These are phyloP conservation scores for Solanum hybrid DNA, from an alignment of 305 asterid species.

Conservation along the genomic window DNA sequence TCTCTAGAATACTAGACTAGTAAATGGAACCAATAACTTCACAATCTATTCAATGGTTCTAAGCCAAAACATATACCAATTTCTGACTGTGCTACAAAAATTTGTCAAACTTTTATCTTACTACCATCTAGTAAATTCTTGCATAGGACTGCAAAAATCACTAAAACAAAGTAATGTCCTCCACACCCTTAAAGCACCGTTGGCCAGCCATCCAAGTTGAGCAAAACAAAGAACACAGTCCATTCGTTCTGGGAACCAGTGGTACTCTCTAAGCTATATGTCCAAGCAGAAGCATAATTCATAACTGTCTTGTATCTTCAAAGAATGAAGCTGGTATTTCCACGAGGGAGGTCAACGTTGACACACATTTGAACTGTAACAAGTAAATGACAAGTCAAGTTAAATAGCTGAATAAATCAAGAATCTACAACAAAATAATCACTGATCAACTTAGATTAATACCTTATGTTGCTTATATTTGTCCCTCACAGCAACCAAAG, in stretches of 20 bases:
- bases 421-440: neutral
- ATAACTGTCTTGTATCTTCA: slow-evolving; percentile 18
- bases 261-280: neutral
- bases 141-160: neutral
- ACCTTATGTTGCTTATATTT: slow-evolving; percentile 73
- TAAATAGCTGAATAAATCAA: neutral
- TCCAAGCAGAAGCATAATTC: neutral
- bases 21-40: neutral
- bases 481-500: slow-evolving; percentile 48
- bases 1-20: neutral
- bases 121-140: neutral
- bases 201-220: neutral
- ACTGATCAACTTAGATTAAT: neutral
- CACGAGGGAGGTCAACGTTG: slow-evolving; percentile 25
- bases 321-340: slow-evolving; percentile 41
- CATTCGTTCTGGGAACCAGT: neutral
- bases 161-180: neutral
- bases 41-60: neutral
- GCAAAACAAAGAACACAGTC: neutral
- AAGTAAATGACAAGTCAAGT: neutral
- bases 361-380: slow-evolving; percentile 60
- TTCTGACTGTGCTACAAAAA: neutral
- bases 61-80: neutral
- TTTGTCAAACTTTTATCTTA: neutral
- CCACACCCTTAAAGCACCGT: neutral